Evolutionary conservation across 352 stramenopile genomes (phyloP).

Genomic region (Pythium graminicola): DNA sequence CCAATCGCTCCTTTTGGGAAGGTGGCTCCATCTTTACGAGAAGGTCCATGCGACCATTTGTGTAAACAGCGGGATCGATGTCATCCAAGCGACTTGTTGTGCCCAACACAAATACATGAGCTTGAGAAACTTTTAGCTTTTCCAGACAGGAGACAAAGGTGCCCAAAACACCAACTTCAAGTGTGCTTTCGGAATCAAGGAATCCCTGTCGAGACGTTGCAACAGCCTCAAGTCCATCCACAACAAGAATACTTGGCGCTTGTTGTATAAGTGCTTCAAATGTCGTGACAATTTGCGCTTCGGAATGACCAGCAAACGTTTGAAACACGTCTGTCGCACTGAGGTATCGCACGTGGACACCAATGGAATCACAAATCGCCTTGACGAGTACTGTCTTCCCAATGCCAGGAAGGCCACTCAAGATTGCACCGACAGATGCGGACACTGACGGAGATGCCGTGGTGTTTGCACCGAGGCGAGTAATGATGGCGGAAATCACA

Average conservation of each 20-base stretch:
- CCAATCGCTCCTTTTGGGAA: conserved; percentile 81
- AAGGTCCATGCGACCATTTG: conserved; percentile 96
- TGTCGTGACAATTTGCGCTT: conserved; percentile 52
- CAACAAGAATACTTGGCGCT: conserved; percentile 61
- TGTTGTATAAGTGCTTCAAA: conserved; percentile 50
- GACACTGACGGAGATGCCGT: not conserved
- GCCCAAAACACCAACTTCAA: conserved; percentile 73
- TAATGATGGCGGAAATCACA: conserved; percentile 36
- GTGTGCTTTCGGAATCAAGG: conserved; percentile 45
- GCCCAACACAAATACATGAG: conserved; percentile 59
- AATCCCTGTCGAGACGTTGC: conserved; percentile 52
- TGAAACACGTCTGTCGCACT: conserved; percentile 92
- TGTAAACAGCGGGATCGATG: conserved; percentile 89
- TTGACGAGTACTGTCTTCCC: conserved; percentile 64
- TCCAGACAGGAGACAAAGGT: conserved; percentile 85
- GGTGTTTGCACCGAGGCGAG: conserved; percentile 16
- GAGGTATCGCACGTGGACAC: conserved; percentile 40
- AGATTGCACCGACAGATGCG: conserved; percentile 40
- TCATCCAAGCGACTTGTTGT: conserved; percentile 74
- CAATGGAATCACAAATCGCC: conserved; percentile 28
- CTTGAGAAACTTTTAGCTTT: conserved; percentile 35
- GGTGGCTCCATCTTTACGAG: conserved; percentile 94
- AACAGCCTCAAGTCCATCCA: conserved; percentile 91
- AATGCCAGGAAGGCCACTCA: conserved; percentile 62
- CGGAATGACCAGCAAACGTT: conserved; percentile 89